These are phyloP conservation scores for Chrysopogon serrulatus DNA, from an alignment of 176 grass and related monocot species.

Conservation along the genomic window DNA sequence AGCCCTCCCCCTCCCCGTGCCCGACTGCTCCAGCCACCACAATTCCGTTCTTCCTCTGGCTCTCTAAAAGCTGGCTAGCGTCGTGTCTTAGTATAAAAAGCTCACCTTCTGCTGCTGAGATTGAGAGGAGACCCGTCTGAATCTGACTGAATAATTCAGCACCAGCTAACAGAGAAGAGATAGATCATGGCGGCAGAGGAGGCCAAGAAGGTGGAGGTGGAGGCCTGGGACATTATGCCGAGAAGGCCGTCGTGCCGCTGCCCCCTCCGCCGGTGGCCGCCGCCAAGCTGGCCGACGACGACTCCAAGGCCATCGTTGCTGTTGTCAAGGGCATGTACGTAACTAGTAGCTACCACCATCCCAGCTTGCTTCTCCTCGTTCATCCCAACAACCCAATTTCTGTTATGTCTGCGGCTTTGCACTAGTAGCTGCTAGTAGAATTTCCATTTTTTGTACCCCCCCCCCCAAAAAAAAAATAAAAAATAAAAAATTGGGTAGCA, in stretches of 20 bases:
- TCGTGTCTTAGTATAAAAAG: background rate
- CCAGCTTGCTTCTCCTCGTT: background rate
- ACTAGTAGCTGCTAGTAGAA: background rate
- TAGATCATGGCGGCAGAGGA: conserved; percentile 27
- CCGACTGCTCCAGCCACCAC: background rate
- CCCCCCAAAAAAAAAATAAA: no score
- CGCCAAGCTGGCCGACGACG: background rate
- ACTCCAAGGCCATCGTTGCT: conserved; percentile 44
- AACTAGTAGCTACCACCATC: background rate
- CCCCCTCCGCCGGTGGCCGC: background rate
- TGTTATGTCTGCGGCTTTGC: background rate
- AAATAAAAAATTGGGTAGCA: no score
- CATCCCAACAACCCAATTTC: background rate
- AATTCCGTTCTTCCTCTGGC: background rate
- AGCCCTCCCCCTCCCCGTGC: background rate
- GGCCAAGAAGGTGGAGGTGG: conserved; percentile 54
- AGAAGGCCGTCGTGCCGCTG: conserved; percentile 44
- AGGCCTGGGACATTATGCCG: conserved; percentile 58
- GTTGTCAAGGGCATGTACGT: conserved; percentile 33
- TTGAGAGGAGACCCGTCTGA: background rate
- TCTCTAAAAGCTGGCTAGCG: background rate
- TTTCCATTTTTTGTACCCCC: no score
- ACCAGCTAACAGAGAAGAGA: background rate
- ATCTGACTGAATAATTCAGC: background rate
- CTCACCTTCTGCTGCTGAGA: background rate